Conservation (phyloP, 2,329 filamentous ascomycete genomes). For the Macrophomina pseudophaseolina region DNA sequence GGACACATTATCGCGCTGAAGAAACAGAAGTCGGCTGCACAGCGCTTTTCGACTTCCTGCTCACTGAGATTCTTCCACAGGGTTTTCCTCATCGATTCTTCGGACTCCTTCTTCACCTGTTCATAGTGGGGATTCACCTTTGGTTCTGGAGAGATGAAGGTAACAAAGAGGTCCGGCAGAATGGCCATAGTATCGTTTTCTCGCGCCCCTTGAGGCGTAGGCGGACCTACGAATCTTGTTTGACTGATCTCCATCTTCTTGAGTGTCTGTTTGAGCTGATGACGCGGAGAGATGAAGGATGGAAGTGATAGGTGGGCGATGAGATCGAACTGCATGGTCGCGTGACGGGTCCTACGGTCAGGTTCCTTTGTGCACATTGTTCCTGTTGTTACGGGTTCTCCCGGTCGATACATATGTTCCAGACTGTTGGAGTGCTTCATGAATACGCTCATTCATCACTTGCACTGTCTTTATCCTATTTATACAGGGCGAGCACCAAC, state of each 20-base stretch:
- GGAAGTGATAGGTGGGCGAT: neutral
- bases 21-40: conserved; percentile 25
- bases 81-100: conserved; percentile 23
- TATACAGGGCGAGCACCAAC: neutral
- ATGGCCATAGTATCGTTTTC: conserved; percentile 12
- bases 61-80: conserved; percentile 21
- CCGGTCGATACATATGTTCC: neutral
- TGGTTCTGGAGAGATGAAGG: conserved; percentile 26
- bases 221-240: neutral
- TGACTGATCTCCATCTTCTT: conserved; percentile 6
- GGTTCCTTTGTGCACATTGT: conserved; percentile 3
- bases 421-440: conserved; percentile 2
- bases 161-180: conserved; percentile 26
- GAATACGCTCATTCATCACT: neutral
- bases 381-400: neutral
- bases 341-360: neutral
- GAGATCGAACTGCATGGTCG: neutral
- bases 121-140: conserved; percentile 25
- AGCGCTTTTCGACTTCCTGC: conserved; percentile 21
- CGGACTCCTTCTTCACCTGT: conserved; percentile 23
- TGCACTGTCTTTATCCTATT: conserved; percentile 10
- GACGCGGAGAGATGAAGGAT: neutral
- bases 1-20: conserved; percentile 26
- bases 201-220: neutral
- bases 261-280: neutral